Conservation (phyloP, 2,329 filamentous ascomycete species). For the Grosmannia clavigera region DNA sequence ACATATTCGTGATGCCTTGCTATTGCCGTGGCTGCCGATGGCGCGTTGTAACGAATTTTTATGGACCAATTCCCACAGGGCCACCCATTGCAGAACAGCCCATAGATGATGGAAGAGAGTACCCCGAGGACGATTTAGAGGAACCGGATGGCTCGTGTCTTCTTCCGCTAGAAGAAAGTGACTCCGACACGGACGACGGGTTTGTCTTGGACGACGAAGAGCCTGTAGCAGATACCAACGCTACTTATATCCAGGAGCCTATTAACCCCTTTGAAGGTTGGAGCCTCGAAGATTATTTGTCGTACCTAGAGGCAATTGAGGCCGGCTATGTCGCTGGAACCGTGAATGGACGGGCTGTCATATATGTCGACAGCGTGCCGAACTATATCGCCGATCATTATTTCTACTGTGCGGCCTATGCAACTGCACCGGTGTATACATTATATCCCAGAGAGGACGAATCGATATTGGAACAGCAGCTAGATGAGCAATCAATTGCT, state of each 20-base stretch:
- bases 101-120: too few species aligned
- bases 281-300: too few species aligned
- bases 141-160: background rate
- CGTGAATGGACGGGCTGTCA: too few species aligned
- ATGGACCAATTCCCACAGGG: too few species aligned
- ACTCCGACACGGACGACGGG: background rate
- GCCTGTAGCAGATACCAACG: background rate
- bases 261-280: too few species aligned
- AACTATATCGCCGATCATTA: background rate
- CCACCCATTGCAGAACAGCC: too few species aligned
- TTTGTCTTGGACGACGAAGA: background rate
- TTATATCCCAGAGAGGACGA: background rate
- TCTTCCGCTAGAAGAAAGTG: background rate
- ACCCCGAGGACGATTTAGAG: background rate
- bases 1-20: too few species aligned
- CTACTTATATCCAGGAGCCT: background rate
- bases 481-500: background rate
- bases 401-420: background rate
- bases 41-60: too few species aligned
- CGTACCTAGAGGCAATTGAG: too few species aligned
- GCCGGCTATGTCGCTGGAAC: too few species aligned
- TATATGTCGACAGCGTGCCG: background rate
- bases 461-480: background rate
- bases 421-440: background rate
- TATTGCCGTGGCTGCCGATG: too few species aligned